Evolutionary conservation across 2,329 filamentous ascomycete species (phyloP), one percentile per base, ranked within the genome.

Genomic region (Xylariales sp.): DNA sequence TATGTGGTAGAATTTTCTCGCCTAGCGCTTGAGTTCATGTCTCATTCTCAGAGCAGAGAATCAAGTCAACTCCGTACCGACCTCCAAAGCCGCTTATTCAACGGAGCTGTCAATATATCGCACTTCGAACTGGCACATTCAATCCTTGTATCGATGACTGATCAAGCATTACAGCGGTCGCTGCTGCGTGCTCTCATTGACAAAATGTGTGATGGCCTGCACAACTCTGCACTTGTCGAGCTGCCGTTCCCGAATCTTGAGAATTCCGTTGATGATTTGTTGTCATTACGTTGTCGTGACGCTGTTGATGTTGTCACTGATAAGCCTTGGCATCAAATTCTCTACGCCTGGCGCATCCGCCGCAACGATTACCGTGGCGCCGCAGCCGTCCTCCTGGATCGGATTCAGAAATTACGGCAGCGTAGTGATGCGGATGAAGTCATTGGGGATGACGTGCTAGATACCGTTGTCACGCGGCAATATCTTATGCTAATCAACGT

Each of bases 401-500:
- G 78, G 24, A 72, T 85, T 37, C 75, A 80, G 48, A 79, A 78
- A 57, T 67, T 85, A 13, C 70, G 73, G 43, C 65, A 68, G 18
- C 69, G 76, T 0, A 76, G 78, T 17, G 75, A 81, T 46, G 77
- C 74, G 4, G 76, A 83, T 43, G 71, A 68, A 44, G 61, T 74
- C n/a, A 53, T 46, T 2, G 66, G 66, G 4, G 72, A 73, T 14
- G 78, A 82, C 44, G 68, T 70, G 4, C 65, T 81, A 10, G 79
- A 83, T 49, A 83, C 79, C 1, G 70, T 73, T 1, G 72, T 86
- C 21, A 81, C 83, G 32, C 78, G 85, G 49, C 84, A 88, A 53
- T 93, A 95, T 52, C 68, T 97, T n/a, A 74, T 89, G 44, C 76
- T 98, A 30, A 95, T 98, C 66, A 98, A 98, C 58, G 83, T 88